Base-by-base conservation (phyloP, 2,329 filamentous ascomycete genomes). In the Fusarium bactridioides region DNA sequence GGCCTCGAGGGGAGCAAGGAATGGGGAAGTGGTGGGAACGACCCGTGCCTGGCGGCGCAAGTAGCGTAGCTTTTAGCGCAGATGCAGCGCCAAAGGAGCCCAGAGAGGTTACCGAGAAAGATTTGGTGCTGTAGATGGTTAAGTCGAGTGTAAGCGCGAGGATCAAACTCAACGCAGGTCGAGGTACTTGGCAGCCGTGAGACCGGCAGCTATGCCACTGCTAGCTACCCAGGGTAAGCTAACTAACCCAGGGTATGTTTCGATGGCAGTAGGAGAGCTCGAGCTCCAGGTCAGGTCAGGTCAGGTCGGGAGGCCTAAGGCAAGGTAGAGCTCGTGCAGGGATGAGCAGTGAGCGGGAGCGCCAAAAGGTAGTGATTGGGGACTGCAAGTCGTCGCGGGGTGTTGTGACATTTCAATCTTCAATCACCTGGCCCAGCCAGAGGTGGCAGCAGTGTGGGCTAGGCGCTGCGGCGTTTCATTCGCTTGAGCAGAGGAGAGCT, bases 391-490 rank as follows among this genome's bases (percentile, higher is more conserved):
- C 53, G 69, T 73, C 72, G 75, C 75, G 71, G 75, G 75, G 75
- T 77, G 75, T 77, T 66, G 75, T 77, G 74, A 77, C 74, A 77
- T 76, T 76, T 66, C 73, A 76, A 72, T 75, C 72, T 64, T 77
- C 75, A 77, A 77, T 77, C 75, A 77, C 72, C 75, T 77, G 75
- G 73, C 69, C 75, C 69, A 76, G 72, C 72, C 64, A 68, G 67
- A 75, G 74, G 70, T 76, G 67, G 74, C 55, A 76, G 69, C 65
- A 71, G 72, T 75, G 74, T 70, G 76, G 74, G 74, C 72, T 78
- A 79, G 78, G 76, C 78, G 78, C 79, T 78, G 74, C 72, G 76
- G 74, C 72, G 78, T 81, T 74, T 78, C 76, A 81, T 79, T 79
- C 76, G 78, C 73, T 74, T 77, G 75, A 73, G 68, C 69, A 70